phyloP scores from a whole-genome alignment of 1,284 basidiomycete species.

The Leccinum subrobustum region DNA sequence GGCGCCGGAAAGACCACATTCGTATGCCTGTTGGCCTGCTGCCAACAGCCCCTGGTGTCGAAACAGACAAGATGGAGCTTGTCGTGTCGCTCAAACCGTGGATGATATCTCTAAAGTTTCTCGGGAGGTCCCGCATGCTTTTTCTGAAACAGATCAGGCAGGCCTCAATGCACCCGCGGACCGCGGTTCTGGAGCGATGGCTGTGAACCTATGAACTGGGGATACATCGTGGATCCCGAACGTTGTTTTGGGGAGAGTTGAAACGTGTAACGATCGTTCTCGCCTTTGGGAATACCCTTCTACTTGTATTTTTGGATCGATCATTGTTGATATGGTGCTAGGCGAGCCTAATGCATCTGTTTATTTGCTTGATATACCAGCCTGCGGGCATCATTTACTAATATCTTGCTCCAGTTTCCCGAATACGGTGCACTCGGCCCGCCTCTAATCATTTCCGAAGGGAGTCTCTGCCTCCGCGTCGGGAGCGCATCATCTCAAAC shows the following conservation, averaged over 20 bases:
- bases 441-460: no score
- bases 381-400: no score
- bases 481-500: conserved; percentile 35
- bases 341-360: conserved; percentile 81
- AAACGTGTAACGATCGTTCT: no score
- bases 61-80: conserved; percentile 76
- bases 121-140: conserved; percentile 89
- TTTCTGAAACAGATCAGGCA: conserved; percentile 91
- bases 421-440: no score
- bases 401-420: no score
- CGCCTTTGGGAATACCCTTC: conserved; percentile 40
- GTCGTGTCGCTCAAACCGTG: conserved; percentile 93
- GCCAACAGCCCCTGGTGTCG: conserved; percentile 61
- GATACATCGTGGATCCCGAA: conserved; percentile 35
- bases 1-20: conserved; percentile 97
- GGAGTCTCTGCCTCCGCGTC: no score
- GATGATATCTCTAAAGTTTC: conserved; percentile 94
- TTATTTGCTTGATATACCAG: conserved; percentile 75
- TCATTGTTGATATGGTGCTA: conserved; percentile 20
- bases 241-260: no score
- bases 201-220: conserved; percentile 92
- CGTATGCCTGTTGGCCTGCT: conserved; percentile 79
- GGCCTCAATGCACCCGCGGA: conserved; percentile 93
- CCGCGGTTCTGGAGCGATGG: conserved; percentile 97
- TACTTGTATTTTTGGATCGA: background rate